Base-by-base conservation (phyloP, 805 yeast genomes). In the Pichia nakasei region DNA sequence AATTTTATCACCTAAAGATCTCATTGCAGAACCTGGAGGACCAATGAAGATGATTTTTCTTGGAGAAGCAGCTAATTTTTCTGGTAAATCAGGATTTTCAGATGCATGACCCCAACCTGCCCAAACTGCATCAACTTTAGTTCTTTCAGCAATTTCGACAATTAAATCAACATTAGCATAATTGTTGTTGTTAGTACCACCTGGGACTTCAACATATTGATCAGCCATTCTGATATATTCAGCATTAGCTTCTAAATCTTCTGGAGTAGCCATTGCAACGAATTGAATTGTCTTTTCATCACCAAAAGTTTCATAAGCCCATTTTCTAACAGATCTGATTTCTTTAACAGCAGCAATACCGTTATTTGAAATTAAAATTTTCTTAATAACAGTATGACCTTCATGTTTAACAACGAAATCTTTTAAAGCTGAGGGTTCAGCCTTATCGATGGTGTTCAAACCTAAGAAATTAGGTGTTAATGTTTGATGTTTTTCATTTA, bases 71-170 rank as follows among this genome's bases (percentile, higher is more conserved):
- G 97, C 97, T 63, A 93, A 74, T 65, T 76, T 79, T 66, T 93
- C 98, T 24, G 99, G 99, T 52, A 93, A 76, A 38, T 70, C 64
- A 22, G 99, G 99, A 68, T 94, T 91, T 70, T 93, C 99, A n/a
- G 96, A 86, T 24, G 99, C 99, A 63, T 94, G 98, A 58, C 99
- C 99, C 99, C 99, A 93, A 58, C 99, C 99, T 31, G 99, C 99
- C 99, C 99, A 93, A 46, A 93, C 99, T 22, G 98, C 99, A 63
- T 93, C 95, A 45, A 85, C 97, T 52, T 86, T 78, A 37, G 95
- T 83, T 70, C 97, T 83, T 69, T 93, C 98, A 32, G 99, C 99
- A 39, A 93, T 72, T 58, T 93, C 99, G 39, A 93, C 97, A 64
- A 93, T 93, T 49, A 93, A 73, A 54, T 93, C 98, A 49, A 93